A percentile compares a stretch with the other conserved stretches of the same genome.
Conservation (phyloP, 1,284 basidiomycete genomes). For the Cerrena zonata region DNA sequence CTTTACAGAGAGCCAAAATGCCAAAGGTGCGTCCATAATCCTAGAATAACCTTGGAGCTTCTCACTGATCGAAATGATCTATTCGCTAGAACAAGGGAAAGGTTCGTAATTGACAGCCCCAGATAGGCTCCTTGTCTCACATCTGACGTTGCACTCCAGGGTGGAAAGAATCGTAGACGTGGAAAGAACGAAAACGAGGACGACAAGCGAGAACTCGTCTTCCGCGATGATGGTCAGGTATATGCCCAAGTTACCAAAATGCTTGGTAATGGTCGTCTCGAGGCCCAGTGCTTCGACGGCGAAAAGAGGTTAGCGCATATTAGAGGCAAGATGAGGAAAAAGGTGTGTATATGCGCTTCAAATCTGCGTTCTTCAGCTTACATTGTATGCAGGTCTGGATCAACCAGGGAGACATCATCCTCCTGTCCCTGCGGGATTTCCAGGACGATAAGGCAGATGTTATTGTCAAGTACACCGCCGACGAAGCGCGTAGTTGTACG, state of each 20-base stretch:
- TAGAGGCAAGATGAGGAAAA: constrained; percentile 98
- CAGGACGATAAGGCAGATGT: constrained; percentile 99
- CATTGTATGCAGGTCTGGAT: constrained; percentile 83
- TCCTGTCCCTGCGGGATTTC: constrained; percentile 96
- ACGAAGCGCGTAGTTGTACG: constrained; percentile 82
- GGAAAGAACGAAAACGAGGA: constrained; percentile 99
- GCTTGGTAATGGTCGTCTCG: constrained; percentile 96
- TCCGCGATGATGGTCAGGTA: constrained; percentile 98
- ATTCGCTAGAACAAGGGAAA: constrained; percentile 72
- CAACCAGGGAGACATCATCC: constrained; percentile 95
- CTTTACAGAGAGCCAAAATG: constrained; percentile 32
- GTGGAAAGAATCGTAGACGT: constrained; percentile 98
- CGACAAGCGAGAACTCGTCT: constrained; percentile 97
- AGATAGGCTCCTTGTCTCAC: background rate
- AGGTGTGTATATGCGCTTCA: constrained; percentile 51
- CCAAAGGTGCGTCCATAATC: constrained; percentile 44
- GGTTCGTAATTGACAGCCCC: constrained; percentile 35
- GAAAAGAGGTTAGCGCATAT: constrained; percentile 98
- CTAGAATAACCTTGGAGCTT: constrained; percentile 3
- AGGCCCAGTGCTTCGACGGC: constrained; percentile 97
- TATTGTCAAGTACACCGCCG: constrained; percentile 97
- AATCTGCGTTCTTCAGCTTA: constrained; percentile 1
- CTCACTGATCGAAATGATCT: constrained; percentile 15
- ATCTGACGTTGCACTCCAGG: constrained; percentile 45
- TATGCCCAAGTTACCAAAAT: constrained; percentile 99